Percentiles rank a stretch among this genome's conserved stretches.
These are phyloP conservation scores for Reutealis trisperma DNA, from an alignment of 345 rosid genomes.

Conservation along the genomic window DNA sequence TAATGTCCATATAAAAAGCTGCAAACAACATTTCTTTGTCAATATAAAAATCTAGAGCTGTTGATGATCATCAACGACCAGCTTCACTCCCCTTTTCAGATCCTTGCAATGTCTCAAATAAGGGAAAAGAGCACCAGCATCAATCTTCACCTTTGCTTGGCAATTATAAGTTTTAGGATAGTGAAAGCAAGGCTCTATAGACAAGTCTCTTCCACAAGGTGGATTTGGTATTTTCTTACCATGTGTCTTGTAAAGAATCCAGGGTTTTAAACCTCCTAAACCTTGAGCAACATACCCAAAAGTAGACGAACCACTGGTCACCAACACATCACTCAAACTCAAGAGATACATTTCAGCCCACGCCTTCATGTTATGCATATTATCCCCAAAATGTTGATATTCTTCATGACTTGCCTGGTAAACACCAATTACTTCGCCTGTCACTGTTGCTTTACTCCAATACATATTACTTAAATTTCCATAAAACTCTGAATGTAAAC, in stretches of 20 bases:
- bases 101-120: conserved; percentile 18
- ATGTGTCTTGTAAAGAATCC: conserved; percentile 16
- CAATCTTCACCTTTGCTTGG: background rate
- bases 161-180: conserved; percentile 13
- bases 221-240: background rate
- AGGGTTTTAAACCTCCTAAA: conserved; percentile 19
- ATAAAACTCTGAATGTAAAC: conserved; percentile 5
- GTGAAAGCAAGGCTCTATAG: conserved; percentile 33
- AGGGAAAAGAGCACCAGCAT: background rate
- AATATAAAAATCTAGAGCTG: too few relatives aligned
- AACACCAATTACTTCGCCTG: conserved; percentile 16
- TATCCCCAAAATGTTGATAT: conserved; percentile 17
- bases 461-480: conserved; percentile 3
- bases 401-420: conserved; percentile 31
- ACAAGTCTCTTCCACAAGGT: conserved; percentile 15
- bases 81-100: conserved; percentile 11
- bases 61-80: background rate
- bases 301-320: conserved; percentile 30
- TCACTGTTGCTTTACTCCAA: conserved; percentile 15
- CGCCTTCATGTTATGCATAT: conserved; percentile 26
- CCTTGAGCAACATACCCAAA: conserved; percentile 35
- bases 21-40: too few relatives aligned
- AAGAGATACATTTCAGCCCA: conserved; percentile 33
- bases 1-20: too few relatives aligned
- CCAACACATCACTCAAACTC: conserved; percentile 28